These are phyloP conservation scores for Uromyces viciae-fabae DNA, from an alignment of 1,284 basidiomycete species.

Conservation along the genomic window DNA sequence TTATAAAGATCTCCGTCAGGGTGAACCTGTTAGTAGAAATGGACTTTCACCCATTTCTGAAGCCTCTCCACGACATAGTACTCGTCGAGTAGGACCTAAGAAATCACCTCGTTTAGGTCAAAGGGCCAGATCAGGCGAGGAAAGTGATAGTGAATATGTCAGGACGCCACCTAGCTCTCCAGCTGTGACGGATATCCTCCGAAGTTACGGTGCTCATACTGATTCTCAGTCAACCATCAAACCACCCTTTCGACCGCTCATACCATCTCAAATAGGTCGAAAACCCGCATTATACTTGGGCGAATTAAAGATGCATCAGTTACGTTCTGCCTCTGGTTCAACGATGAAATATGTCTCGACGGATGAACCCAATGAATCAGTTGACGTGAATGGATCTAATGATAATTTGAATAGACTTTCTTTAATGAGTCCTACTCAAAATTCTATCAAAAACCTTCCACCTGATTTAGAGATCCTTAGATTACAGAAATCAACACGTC, in stretches of 20 bases:
- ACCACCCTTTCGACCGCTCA: constrained; percentile 5
- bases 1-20: background rate
- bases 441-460: constrained; percentile 32
- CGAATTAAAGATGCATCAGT: constrained; percentile 43
- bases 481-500: constrained; percentile 27
- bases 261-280: constrained; percentile 27
- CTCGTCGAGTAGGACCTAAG: constrained; percentile 10
- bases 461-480: constrained; percentile 38
- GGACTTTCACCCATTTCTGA: constrained; percentile 27
- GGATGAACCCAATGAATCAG: background rate
- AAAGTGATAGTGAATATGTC: background rate
- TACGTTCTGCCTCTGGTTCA: constrained; percentile 35
- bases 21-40: background rate
- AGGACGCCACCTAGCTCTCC: background rate
- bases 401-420: background rate
- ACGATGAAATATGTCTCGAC: constrained; percentile 42
- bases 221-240: constrained; percentile 23
- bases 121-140: background rate
- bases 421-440: background rate
- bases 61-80: constrained; percentile 26
- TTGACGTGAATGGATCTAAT: background rate
- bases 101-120: background rate
- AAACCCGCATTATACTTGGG: constrained; percentile 40
- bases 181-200: background rate
- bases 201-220: background rate